Conservation (phyloP, 352 stramenopile genomes). For the Pythium monospermum region DNA sequence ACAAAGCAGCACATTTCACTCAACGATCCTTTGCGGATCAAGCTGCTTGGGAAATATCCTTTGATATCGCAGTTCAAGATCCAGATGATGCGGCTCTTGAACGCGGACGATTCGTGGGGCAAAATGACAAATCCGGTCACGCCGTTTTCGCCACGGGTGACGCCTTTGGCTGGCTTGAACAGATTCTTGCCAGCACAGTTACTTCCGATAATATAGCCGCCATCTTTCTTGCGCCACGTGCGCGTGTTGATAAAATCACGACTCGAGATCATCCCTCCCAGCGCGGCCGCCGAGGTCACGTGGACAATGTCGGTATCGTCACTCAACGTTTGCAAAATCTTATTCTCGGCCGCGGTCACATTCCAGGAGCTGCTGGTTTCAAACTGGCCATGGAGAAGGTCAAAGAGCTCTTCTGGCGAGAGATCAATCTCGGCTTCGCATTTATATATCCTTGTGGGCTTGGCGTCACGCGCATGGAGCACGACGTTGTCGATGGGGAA, state of each 20-base stretch:
- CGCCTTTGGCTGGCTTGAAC: constrained; percentile 58
- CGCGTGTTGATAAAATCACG: constrained; percentile 80
- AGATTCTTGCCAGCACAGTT: constrained; percentile 66
- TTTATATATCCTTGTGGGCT: constrained; percentile 73
- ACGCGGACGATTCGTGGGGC: constrained; percentile 63
- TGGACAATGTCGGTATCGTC: constrained; percentile 73
- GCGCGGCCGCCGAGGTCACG: constrained; percentile 54
- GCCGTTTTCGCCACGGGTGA: constrained; percentile 76
- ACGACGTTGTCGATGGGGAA: constrained; percentile 46
- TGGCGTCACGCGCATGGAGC: constrained; percentile 66
- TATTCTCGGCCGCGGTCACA: constrained; percentile 71
- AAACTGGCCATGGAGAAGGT: constrained; percentile 71
- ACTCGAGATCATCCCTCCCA: constrained; percentile 72
- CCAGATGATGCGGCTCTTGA: constrained; percentile 77
- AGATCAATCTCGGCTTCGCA: constrained; percentile 61
- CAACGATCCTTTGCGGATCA: constrained; percentile 78
- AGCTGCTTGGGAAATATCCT: constrained; percentile 70
- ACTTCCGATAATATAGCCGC: constrained; percentile 66
- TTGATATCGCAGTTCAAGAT: constrained; percentile 86
- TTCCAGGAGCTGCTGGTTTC: constrained; percentile 74
- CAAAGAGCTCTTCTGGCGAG: constrained; percentile 73
- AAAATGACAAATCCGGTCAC: constrained; percentile 71
- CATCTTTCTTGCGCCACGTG: constrained; percentile 64
- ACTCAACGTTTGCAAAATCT: constrained; percentile 59
- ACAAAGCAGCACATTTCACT: constrained; percentile 76